Base-by-base conservation (phyloP, 139 green algal species). In the Chlamydomonas schloesseri region DNA sequence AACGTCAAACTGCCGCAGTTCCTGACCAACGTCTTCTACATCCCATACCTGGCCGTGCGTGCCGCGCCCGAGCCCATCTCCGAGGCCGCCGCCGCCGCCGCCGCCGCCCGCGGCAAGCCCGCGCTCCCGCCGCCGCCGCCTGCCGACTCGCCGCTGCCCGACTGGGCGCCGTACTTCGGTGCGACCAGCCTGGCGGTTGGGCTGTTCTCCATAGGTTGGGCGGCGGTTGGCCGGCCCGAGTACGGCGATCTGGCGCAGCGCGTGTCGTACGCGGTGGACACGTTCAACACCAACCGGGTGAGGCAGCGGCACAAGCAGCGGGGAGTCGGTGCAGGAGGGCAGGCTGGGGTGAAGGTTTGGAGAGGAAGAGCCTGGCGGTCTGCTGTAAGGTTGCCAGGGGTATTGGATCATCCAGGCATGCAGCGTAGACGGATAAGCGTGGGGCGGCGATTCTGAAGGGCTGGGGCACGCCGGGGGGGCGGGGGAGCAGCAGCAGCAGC, bases 31-130 rank as follows among this genome's bases (percentile, higher is more conserved):
- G 87, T 78, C 10, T 97, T 98, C 86, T 95, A 96, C 77, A 89
- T 96, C 73, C 74, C 95, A 28, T 98, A 95, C 90, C 89, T 98
- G 73, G 94, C 95, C 0, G 67, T 96, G 53, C 78, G 96, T 26
- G 78, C 91, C 68, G 87, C 73, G 3, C 93, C 92, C 28, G 94
- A 93, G 37, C 76, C 89, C 8, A 33, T 71, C 18, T 18, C 47
- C 4, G 57, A n/a, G 74, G 21, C 62, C 57, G 71, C 67, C 68
- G n/a, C 64, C n/a, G 83, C 67, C 26, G 15, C 20, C 29, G 71
- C n/a, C 60, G 23, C n/a, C 26, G 75, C 36, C 62, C 26, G 26
- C 64, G 31, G 53, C 64, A 47, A 34, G 62, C 78, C 8, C 42
- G 42, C 42, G 42, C 69, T 64, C 33, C 64, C 83, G 0, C 70